A percentile compares a stretch with the other conserved stretches of the same genome.
Evolutionary conservation across 345 rosid genomes (phyloP).

Genomic region (Citrus hindsii): DNA sequence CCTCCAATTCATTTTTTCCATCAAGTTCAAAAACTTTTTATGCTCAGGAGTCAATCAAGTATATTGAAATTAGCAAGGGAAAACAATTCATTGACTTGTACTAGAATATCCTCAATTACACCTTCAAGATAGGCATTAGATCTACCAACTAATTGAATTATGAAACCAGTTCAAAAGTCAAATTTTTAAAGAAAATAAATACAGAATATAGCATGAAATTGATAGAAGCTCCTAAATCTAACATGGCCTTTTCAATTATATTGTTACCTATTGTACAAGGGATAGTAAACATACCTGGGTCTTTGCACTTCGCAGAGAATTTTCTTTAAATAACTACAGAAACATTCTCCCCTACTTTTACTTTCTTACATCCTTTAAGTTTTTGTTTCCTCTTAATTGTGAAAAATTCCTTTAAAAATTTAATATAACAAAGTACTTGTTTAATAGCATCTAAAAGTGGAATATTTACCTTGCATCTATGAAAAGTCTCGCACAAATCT

Average conservation of each 20-base stretch:
- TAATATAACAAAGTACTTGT: too few relatives aligned
- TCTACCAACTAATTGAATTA: too few relatives aligned
- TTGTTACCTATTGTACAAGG: neutral
- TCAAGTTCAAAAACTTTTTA: neutral
- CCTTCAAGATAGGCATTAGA: neutral
- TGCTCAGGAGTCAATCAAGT: neutral
- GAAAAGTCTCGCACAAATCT: too few relatives aligned
- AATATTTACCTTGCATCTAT: too few relatives aligned
- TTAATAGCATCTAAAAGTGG: too few relatives aligned
- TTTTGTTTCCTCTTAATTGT: too few relatives aligned
- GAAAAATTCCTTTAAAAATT: too few relatives aligned
- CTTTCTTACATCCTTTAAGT: too few relatives aligned
- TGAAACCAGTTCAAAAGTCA: neutral
- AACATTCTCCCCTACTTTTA: too few relatives aligned
- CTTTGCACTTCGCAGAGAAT: neutral
- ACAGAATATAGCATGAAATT: neutral
- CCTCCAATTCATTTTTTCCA: neutral
- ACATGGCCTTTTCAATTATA: neutral
- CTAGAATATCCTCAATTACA: too few relatives aligned
- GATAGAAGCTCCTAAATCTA: neutral
- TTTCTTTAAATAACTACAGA: neutral
- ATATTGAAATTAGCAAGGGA: neutral
- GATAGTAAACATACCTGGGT: neutral
- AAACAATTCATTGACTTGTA: too few relatives aligned
- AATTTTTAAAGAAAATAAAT: neutral